Percentiles rank a stretch among this genome's conserved stretches.
Evolutionary conservation across 352 stramenopile species (phyloP).

Genomic region (Globisporangium paroecandrum): DNA sequence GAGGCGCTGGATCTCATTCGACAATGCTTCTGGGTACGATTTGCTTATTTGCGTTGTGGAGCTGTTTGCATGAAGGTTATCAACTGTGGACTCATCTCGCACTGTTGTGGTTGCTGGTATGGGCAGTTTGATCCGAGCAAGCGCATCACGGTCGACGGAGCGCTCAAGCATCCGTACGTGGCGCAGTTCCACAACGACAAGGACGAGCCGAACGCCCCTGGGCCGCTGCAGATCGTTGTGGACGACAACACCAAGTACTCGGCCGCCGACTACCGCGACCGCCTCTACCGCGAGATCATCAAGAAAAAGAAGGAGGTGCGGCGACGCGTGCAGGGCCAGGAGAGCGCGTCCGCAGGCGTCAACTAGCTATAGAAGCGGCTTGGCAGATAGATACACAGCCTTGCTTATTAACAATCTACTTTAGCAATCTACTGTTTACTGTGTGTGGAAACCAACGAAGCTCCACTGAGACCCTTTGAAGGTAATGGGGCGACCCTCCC

Average conservation of each 20-base stretch:
- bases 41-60: background rate
- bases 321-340: constrained; percentile 25
- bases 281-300: constrained; percentile 92
- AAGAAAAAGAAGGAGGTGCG: constrained; percentile 92
- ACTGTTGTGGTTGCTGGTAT: background rate
- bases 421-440: no score
- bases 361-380: background rate
- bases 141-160: constrained; percentile 81
- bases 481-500: no score
- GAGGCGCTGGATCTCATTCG: constrained; percentile 90
- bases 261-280: constrained; percentile 91
- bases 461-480: no score
- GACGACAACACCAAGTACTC: constrained; percentile 95
- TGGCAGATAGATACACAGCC: no score
- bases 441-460: no score
- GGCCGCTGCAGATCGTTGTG: constrained; percentile 80
- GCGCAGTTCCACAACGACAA: constrained; percentile 95
- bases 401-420: no score
- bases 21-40: constrained; percentile 77
- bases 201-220: constrained; percentile 81
- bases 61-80: no score
- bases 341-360: background rate
- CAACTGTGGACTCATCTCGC: background rate
- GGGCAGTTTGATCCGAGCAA: constrained; percentile 90
- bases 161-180: constrained; percentile 93